Base-by-base conservation (phyloP, 164 flowering plant genomes). In the Annona cherimola region DNA sequence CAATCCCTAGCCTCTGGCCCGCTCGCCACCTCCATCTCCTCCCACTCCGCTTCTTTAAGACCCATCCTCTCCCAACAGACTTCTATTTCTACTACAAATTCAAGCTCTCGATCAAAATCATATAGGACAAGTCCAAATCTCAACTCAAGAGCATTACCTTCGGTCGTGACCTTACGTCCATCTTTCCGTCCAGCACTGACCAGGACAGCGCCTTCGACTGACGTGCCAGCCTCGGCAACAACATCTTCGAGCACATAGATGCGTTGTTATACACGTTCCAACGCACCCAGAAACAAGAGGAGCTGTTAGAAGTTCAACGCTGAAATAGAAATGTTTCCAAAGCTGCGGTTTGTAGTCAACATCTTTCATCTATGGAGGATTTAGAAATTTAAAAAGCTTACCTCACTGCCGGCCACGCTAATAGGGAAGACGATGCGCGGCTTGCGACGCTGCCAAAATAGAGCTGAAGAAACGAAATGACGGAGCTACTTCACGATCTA, bases 11-110 rank as follows among this genome's bases (percentile, higher is more conserved):
- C 80, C 4, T 16, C 81, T 2, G 85, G 86, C 40, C 68, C 88
- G 1, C 68, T 93, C 4, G 54, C 85, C 11, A 79, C 90, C 18
- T 86, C 97, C 1, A 43, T 93, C 6, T 73, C 95, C 11, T 82
- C 78, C 67, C 89, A 93, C 42, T 81, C 95, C 0, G 79, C 76
- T 54, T 85, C 94, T 2, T 84, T 89, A 0, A 79, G 87, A 45
- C 78, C 77, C 61, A 75, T 96, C 35, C 96, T 97, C 0, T 71
- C 82, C 9, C 79, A 2, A 82, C 84, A 41, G 98, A 96, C 69
- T 96, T 89, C 66, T 93, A 96, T 78, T 95, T 88, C 84, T 93
- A 63, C 78, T 55, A 84, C 84, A 91, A 88, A 64, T 93, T 96
- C 83, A 87, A 84, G 74, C 42, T 14, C 11, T 97, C 98, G 0